These are phyloP conservation scores for Ophiognomonia clavigignenti-juglandacearum DNA, from an alignment of 2,329 filamentous ascomycete species.

Conservation along the genomic window DNA sequence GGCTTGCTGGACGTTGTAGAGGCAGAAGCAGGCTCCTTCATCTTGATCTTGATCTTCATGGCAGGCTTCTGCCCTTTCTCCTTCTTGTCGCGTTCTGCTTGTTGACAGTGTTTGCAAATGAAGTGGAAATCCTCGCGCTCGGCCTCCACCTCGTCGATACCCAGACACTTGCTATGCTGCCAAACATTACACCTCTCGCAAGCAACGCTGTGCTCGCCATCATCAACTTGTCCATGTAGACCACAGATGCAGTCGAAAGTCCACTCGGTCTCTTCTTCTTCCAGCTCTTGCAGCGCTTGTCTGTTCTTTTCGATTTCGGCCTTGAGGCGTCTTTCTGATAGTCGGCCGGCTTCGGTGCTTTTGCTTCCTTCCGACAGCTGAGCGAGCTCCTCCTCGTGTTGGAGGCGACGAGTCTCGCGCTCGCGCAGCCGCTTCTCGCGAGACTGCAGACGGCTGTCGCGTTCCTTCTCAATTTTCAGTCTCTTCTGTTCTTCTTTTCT, in stretches of 20 bases:
- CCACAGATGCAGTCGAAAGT: constrained; percentile 94
- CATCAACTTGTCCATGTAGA: constrained; percentile 85
- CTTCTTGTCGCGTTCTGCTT: constrained; percentile 46
- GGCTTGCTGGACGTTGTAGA: constrained; percentile 21
- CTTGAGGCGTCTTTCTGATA: constrained; percentile 77
- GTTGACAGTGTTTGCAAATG: constrained; percentile 73
- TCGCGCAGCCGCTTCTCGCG: constrained; percentile 83
- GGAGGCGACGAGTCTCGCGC: constrained; percentile 74
- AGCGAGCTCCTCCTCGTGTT: constrained; percentile 78
- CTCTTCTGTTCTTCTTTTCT: constrained; percentile 62
- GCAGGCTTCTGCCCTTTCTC: constrained; percentile 57
- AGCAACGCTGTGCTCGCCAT: constrained; percentile 87
- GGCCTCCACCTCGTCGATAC: constrained; percentile 71
- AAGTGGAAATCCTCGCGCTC: constrained; percentile 86
- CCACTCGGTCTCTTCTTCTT: constrained; percentile 73
- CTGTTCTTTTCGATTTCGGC: constrained; percentile 76
- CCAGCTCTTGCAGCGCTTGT: constrained; percentile 68
- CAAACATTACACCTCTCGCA: constrained; percentile 93
- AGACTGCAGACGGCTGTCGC: constrained; percentile 75
- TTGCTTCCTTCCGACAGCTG: constrained; percentile 73
- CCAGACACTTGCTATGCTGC: constrained; percentile 93
- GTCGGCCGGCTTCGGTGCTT: constrained; percentile 51
- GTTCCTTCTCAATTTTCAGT: constrained; percentile 60
- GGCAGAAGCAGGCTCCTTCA: constrained; percentile 29
- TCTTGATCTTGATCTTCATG: constrained; percentile 49